Conservation (phyloP, 2,329 filamentous ascomycete species). For the Sclerotiophoma versabilis region DNA sequence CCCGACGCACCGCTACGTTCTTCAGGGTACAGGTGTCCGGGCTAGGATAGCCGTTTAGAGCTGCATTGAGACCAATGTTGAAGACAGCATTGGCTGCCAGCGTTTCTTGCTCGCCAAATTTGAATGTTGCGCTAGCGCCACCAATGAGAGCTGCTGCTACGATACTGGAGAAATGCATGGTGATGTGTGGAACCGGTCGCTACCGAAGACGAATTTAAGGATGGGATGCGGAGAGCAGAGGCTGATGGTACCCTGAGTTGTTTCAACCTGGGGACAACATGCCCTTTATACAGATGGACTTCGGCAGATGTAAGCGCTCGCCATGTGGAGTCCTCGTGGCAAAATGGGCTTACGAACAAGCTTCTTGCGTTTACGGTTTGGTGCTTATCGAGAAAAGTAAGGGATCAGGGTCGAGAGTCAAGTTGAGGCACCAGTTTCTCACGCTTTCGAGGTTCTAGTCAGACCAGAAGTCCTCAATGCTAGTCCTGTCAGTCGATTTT, state of each 20-base stretch:
- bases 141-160: slow-evolving; percentile 21
- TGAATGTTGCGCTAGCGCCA: slow-evolving; percentile 24
- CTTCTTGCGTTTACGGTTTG: background rate
- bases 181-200: background rate
- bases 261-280: background rate
- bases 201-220: background rate
- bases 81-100: slow-evolving; percentile 44
- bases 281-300: slow-evolving; percentile 4
- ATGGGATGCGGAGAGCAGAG: background rate
- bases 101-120: slow-evolving; percentile 32
- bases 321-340: slow-evolving; percentile 4
- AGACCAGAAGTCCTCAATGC: background rate
- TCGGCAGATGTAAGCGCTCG: background rate
- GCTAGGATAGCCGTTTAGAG: slow-evolving; percentile 29
- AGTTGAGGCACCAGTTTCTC: background rate
- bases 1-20: slow-evolving; percentile 51
- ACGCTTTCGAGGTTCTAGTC: background rate
- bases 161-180: slow-evolving; percentile 29
- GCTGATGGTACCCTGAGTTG: background rate
- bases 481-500: slow-evolving; percentile 1
- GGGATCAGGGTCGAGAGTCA: slow-evolving; percentile 3
- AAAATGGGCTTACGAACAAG: slow-evolving; percentile 3
- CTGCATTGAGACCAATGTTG: slow-evolving; percentile 41
- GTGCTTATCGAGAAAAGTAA: slow-evolving; percentile 1
- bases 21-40: slow-evolving; percentile 43